Evolutionary conservation across 2,329 filamentous ascomycete species (phyloP).

Genomic region (Xylaria sp.): DNA sequence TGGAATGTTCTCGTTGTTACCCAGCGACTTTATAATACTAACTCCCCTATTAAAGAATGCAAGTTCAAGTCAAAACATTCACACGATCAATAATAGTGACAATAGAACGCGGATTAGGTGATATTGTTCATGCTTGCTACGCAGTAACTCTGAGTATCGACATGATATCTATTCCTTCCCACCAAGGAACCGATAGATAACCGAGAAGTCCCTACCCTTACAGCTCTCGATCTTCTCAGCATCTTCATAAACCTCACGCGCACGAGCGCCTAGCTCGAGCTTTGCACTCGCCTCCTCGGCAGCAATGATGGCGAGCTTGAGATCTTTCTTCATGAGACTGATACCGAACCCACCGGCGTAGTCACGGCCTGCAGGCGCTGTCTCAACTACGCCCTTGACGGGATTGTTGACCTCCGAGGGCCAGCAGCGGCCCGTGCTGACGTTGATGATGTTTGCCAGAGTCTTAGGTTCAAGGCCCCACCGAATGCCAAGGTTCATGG

Average conservation of each 20-base stretch:
- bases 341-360: conserved; percentile 81
- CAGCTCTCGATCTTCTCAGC: conserved; percentile 66
- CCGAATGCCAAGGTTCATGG: conserved; percentile 68
- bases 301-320: conserved; percentile 74
- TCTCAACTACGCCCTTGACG: conserved; percentile 80
- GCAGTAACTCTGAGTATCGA: not conserved
- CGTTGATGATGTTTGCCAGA: conserved; percentile 86
- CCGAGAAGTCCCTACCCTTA: conserved; percentile 78
- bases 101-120: not conserved
- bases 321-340: conserved; percentile 79
- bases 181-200: conserved; percentile 75
- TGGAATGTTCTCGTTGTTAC: too few relatives aligned
- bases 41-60: too few relatives aligned
- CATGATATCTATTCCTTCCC: conserved; percentile 50
- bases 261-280: conserved; percentile 67
- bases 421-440: conserved; percentile 94
- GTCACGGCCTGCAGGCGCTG: conserved; percentile 74
- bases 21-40: too few relatives aligned
- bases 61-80: too few relatives aligned
- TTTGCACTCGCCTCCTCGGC: conserved; percentile 70
- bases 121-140: not conserved
- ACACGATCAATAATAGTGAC: too few relatives aligned
- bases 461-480: conserved; percentile 66
- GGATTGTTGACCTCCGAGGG: conserved; percentile 96
- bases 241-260: conserved; percentile 69